Evolutionary conservation across 1,284 basidiomycete species (phyloP).

Genomic region (Rhodotorula sp.): DNA sequence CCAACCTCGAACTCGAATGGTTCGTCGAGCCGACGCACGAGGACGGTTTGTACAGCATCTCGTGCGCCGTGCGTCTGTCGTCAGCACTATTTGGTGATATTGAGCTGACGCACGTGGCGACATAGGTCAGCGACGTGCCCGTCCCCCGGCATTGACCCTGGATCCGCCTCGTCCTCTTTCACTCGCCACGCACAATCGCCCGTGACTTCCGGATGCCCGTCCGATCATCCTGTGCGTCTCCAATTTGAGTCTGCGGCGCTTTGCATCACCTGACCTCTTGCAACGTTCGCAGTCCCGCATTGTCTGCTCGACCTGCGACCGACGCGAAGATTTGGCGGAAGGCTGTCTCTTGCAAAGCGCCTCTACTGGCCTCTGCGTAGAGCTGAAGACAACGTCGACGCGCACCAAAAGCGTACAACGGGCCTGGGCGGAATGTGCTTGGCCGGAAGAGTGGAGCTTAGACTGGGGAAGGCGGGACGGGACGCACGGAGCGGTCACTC

Average conservation of each 20-base stretch:
- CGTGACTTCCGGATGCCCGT: too few relatives aligned
- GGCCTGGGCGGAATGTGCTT: constrained; percentile 17
- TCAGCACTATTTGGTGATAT: not conserved
- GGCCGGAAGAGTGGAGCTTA: not conserved
- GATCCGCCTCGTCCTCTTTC: too few relatives aligned
- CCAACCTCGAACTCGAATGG: constrained; percentile 14
- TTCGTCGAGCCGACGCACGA: constrained; percentile 11
- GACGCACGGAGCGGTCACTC: not conserved
- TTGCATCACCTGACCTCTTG: not conserved
- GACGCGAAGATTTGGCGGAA: constrained; percentile 12
- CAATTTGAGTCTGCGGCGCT: too few relatives aligned
- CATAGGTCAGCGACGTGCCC: not conserved
- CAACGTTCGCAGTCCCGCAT: constrained; percentile 13
- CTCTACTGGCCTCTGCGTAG: constrained; percentile 10
- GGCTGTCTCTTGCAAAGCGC: constrained; percentile 12
- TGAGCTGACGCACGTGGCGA: not conserved
- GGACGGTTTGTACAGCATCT: constrained; percentile 5
- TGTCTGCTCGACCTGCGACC: constrained; percentile 7
- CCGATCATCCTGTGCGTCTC: not conserved
- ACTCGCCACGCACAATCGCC: too few relatives aligned
- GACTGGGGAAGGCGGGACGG: constrained; percentile 7
- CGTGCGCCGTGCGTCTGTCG: not conserved
- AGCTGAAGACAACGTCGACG: not conserved
- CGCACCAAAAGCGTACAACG: not conserved
- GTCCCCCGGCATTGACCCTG: too few relatives aligned